These are phyloP conservation scores for Hypoxylon sp. DNA, from an alignment of 2,329 filamentous ascomycete species.

Conservation along the genomic window DNA sequence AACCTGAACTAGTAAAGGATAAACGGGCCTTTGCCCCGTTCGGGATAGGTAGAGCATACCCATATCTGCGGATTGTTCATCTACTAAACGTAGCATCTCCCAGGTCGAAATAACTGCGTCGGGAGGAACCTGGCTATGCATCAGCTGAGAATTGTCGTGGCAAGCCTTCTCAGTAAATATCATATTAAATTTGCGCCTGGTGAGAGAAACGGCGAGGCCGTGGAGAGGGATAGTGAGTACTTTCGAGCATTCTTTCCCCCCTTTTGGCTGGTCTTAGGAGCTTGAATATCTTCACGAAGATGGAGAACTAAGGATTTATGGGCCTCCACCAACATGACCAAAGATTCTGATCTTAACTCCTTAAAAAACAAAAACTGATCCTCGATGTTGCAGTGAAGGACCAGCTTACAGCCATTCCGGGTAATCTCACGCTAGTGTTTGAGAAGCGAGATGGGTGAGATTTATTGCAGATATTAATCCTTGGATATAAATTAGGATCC, in stretches of 20 bases:
- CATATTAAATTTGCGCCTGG: constrained; percentile 37
- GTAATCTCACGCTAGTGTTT: background rate
- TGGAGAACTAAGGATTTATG: too few relatives aligned
- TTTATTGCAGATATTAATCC: background rate
- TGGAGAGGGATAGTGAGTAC: constrained; percentile 12
- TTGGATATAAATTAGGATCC: background rate
- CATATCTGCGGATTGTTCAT: background rate
- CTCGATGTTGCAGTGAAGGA: constrained; percentile 7
- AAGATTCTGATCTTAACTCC: too few relatives aligned
- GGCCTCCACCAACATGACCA: too few relatives aligned
- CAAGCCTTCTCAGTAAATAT: constrained; percentile 18
- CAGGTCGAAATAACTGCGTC: constrained; percentile 18
- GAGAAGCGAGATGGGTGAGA: background rate
- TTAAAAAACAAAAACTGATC: too few relatives aligned
- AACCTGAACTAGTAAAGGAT: constrained; percentile 43
- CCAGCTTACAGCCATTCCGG: constrained; percentile 15
- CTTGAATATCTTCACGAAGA: too few relatives aligned
- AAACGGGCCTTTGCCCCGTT: constrained; percentile 45
- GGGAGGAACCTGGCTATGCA: constrained; percentile 19
- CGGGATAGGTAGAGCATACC: constrained; percentile 10
- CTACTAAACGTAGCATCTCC: background rate
- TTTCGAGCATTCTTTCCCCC: too few relatives aligned
- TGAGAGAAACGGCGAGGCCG: constrained; percentile 5
- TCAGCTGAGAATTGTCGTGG: constrained; percentile 18
- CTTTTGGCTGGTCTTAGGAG: too few relatives aligned